Conservation (phyloP, 2,329 filamentous ascomycete genomes). For the Fusarium sp. region DNA sequence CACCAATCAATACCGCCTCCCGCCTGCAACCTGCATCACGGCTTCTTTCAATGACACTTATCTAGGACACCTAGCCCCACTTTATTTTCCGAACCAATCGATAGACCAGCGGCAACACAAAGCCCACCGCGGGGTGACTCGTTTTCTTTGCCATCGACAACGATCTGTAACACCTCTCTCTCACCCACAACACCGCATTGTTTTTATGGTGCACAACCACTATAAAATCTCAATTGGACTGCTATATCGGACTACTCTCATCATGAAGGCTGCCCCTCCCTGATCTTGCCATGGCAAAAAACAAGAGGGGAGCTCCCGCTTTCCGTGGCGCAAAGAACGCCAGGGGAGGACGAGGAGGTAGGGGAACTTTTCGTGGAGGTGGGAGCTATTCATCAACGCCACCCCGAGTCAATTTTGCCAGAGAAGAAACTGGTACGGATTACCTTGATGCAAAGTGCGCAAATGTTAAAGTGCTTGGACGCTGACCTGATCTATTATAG, state of each 20-base stretch:
- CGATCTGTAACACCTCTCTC: background rate
- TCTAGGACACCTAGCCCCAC: conserved; percentile 7
- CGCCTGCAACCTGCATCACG: conserved; percentile 2
- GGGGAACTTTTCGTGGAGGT: conserved; percentile 18
- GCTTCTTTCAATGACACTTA: conserved; percentile 22
- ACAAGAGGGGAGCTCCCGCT: conserved; percentile 36
- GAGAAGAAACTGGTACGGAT: conserved; percentile 28
- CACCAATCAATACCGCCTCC: conserved; percentile 1
- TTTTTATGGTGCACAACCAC: background rate
- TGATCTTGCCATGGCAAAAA: conserved; percentile 33
- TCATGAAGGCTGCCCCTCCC: conserved; percentile 14
- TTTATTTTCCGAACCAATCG: conserved; percentile 14
- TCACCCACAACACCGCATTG: background rate
- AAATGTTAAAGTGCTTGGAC: background rate
- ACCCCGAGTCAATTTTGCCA: background rate
- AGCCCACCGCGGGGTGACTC: conserved; percentile 31
- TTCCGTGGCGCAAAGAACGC: conserved; percentile 29
- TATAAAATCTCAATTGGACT: background rate
- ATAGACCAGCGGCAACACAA: background rate
- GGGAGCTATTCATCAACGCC: conserved; percentile 10
- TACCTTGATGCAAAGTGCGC: background rate
- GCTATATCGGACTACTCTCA: background rate
- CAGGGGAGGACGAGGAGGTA: conserved; percentile 32
- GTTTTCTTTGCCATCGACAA: conserved; percentile 25
- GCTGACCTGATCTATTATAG: conserved; percentile 26